These are phyloP conservation scores for Xylariales sp. DNA, from an alignment of 2,329 filamentous ascomycete species.

Conservation along the genomic window DNA sequence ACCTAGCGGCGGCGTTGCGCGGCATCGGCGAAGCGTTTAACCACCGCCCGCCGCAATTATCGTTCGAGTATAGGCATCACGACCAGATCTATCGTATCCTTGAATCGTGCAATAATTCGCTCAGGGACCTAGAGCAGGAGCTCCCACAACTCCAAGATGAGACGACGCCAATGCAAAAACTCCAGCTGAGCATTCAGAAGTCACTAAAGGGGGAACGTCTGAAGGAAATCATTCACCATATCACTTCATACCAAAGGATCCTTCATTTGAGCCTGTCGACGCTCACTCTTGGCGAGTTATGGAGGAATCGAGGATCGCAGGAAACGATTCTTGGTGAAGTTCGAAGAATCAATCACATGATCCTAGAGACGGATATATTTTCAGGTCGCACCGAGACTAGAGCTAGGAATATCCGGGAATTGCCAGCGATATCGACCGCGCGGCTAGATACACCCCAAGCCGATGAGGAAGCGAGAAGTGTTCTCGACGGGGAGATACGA, in stretches of 20 bases:
- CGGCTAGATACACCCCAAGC: slow-evolving; percentile 7
- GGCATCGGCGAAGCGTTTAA: slow-evolving; percentile 38
- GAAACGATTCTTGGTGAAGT: slow-evolving; percentile 45
- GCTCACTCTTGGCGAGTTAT: slow-evolving; percentile 45
- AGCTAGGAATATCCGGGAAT: not conserved
- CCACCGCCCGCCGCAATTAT: slow-evolving; percentile 36
- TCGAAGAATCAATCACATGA: slow-evolving; percentile 42
- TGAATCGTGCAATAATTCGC: slow-evolving; percentile 40
- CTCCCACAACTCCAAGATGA: slow-evolving; percentile 43
- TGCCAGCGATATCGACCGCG: not conserved
- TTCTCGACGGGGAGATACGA: slow-evolving; percentile 42
- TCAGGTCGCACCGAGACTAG: slow-evolving; percentile 22
- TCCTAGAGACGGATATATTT: slow-evolving; percentile 39
- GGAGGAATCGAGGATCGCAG: slow-evolving; percentile 44
- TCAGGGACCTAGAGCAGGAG: slow-evolving; percentile 38
- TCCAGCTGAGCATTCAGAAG: slow-evolving; percentile 39
- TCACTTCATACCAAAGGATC: slow-evolving; percentile 45
- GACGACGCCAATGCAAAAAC: slow-evolving; percentile 33
- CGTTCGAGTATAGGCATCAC: slow-evolving; percentile 46
- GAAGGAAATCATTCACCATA: slow-evolving; percentile 41
- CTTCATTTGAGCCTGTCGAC: slow-evolving; percentile 47
- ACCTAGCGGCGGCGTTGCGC: slow-evolving; percentile 37
- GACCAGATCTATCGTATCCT: slow-evolving; percentile 43
- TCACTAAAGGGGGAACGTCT: slow-evolving; percentile 42
- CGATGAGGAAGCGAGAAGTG: slow-evolving; percentile 32